Base-by-base conservation (phyloP, 1,284 basidiomycete genomes). In the Tetrapyrgos nigripes region DNA sequence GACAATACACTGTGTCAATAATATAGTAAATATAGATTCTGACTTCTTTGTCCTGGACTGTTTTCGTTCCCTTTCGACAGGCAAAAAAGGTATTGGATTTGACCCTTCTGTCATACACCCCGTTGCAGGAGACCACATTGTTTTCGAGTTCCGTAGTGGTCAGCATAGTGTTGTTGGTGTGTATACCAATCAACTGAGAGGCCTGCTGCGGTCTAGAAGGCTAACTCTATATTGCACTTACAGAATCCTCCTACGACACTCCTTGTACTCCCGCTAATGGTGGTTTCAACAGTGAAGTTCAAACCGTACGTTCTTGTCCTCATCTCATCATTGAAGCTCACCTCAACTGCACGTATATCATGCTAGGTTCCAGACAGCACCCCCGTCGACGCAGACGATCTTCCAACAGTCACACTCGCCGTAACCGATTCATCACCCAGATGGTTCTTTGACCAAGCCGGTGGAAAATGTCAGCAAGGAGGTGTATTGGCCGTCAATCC, bases 81-180 rank as follows among this genome's bases (percentile, higher is more conserved):
- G 27, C 66, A 70, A 57, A 77, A n/a, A 77, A 54, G 76, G 76
- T 23, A 57, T 72, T 14, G 76, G 76, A 24, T 76, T 77, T 56
- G 74, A 76, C 58, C 75, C 76, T 11, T 76, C 75, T 17, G 71
- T 69, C 0, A 74, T 77, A 43, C 62, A 71, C 37, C 74, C 75
- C 26, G 26, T 23, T 2, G 57, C 56, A 19, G 74, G 75, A 21
- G 76, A 77, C 58, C 62, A 63, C 21, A 74, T 76, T 28, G 63
- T 63, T 0, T 77, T 74, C 54, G 70, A 73, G 54, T 76, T 77
- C 64, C 61, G 70, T n/a, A 74, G 75, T 59, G 76, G 76, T 19
- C 61, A 64, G 43, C 75, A 76, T 56, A 76, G 74, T 53, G 73
- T 69, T 48, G 73, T 74, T 59, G 68, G 76, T 75, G 48, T 59